A percentile compares a stretch with the other conserved stretches of the same genome.
phyloP scores from a whole-genome alignment of 768 basidiomycete species.

The Mycena amicta region DNA sequence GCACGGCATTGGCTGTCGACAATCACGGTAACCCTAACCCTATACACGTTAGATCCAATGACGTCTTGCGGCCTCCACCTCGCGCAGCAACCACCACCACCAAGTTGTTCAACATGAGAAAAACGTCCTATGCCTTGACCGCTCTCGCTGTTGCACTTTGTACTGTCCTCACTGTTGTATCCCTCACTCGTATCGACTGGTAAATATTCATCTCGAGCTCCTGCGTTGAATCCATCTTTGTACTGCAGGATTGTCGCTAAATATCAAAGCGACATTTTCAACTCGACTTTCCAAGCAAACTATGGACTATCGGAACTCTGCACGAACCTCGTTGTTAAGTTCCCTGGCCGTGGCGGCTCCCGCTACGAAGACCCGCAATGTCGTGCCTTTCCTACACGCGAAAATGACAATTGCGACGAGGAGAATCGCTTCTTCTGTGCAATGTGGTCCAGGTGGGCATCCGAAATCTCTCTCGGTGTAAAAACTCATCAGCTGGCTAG shows the following conservation, averaged over 20 bases:
- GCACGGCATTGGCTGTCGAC: neutral
- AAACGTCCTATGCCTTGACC: neutral
- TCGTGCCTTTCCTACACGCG: constrained; percentile 63
- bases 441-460: constrained; percentile 58
- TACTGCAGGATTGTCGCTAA: constrained; percentile 46
- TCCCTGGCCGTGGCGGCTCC: constrained; percentile 52
- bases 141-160: constrained; percentile 52
- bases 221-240: neutral
- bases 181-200: constrained; percentile 66
- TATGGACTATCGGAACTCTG: constrained; percentile 67
- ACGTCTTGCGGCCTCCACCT: no score
- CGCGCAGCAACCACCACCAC: neutral
- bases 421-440: constrained; percentile 64
- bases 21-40: constrained; percentile 3
- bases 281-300: constrained; percentile 48
- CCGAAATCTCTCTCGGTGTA: constrained; percentile 25
- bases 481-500: constrained; percentile 26
- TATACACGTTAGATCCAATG: no score
- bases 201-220: constrained; percentile 29
- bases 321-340: constrained; percentile 48
- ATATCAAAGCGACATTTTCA: constrained; percentile 42
- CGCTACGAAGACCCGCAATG: constrained; percentile 63
- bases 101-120: constrained; percentile 1
- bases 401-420: constrained; percentile 48
- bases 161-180: constrained; percentile 55